Percentiles rank a stretch among this genome's conserved stretches.
These are phyloP conservation scores for Nemania abortiva DNA, from an alignment of 2,329 filamentous ascomycete genomes.

Conservation along the genomic window DNA sequence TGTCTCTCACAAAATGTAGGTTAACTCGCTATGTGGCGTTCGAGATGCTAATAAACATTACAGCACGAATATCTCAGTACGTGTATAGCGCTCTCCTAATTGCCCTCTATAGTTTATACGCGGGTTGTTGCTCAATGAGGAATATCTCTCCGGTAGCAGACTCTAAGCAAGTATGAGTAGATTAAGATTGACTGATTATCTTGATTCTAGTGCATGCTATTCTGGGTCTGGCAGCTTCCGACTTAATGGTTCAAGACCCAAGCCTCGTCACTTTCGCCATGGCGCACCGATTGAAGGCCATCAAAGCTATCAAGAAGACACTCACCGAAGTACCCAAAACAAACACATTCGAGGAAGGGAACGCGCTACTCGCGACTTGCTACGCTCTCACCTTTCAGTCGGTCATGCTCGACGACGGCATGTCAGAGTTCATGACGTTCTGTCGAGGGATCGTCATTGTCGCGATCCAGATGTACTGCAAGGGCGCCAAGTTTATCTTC, in stretches of 20 bases:
- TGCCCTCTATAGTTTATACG: not conserved
- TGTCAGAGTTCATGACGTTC: constrained; percentile 72
- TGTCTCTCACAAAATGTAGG: constrained; percentile 74
- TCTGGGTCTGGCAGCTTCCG: constrained; percentile 73
- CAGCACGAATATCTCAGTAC: constrained; percentile 48
- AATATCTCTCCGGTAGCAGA: constrained; percentile 2
- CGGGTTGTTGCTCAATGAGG: not conserved
- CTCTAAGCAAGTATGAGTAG: not conserved
- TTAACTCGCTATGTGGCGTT: constrained; percentile 13
- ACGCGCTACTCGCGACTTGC: constrained; percentile 70
- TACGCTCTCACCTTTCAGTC: constrained; percentile 71
- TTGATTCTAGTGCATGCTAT: constrained; percentile 75
- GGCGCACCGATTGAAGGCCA: constrained; percentile 72
- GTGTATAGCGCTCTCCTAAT: constrained; percentile 8
- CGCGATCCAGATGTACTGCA: constrained; percentile 64
- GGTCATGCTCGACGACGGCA: constrained; percentile 67
- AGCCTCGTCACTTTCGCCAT: constrained; percentile 69
- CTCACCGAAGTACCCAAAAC: constrained; percentile 59
- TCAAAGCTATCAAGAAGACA: constrained; percentile 68
- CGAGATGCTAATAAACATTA: constrained; percentile 23
- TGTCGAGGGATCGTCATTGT: constrained; percentile 69
- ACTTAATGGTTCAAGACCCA: constrained; percentile 65
- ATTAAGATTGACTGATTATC: constrained; percentile 47
- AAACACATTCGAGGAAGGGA: constrained; percentile 64
- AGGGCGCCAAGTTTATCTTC: constrained; percentile 64